Base-by-base conservation (phyloP, 2,329 filamentous ascomycete species). In the Penicillium corylophilum region DNA sequence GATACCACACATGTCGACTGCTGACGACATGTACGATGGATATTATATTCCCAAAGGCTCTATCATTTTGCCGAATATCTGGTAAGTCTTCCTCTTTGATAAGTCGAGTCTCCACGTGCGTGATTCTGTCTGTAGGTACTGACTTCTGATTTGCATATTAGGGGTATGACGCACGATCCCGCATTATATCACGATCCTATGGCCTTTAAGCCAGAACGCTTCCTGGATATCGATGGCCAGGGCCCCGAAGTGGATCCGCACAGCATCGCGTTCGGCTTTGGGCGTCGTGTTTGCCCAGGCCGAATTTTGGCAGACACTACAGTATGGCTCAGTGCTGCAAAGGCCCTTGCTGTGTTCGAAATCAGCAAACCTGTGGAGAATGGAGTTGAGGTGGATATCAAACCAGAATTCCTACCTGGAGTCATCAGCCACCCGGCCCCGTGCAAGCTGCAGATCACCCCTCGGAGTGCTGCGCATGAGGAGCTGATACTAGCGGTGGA, bases 321-420 rank as follows among this genome's bases (percentile, higher is more conserved):
- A 0, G 36, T 77, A 1, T 77, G 69, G 45, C 53, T 77, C n/a
- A 74, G 62, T 6, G 69, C 77, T n/a, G 75, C 71, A 0, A 75
- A 78, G 28, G 63, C 69, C 0, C 64, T 84, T 2, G 71, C 80
- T 0, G 74, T 74, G 0, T 82, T 83, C 48, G 60, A 70, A 3
- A 66, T 81, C n/a, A 51, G 55, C 9, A 76, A 76, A 45, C 54
- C 57, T 0, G 51, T 73, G 5, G 35, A 69, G 20, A 62, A 72
- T 1, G 78, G 75, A 0, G 65, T 57, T 18, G 66, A 69, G 5
- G 60, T 77, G 26, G 26, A 28, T 0, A 71, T 67, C 0, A 59
- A 64, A 26, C 29, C 72, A 0, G 62, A 67, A 22, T 74, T 75
- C 31, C 57, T 66, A 47, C 47, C 74, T 5, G 68, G 68, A 0